Base-by-base conservation (phyloP, 371 early-diverging fungal species). In the Chytridiales sp. region DNA sequence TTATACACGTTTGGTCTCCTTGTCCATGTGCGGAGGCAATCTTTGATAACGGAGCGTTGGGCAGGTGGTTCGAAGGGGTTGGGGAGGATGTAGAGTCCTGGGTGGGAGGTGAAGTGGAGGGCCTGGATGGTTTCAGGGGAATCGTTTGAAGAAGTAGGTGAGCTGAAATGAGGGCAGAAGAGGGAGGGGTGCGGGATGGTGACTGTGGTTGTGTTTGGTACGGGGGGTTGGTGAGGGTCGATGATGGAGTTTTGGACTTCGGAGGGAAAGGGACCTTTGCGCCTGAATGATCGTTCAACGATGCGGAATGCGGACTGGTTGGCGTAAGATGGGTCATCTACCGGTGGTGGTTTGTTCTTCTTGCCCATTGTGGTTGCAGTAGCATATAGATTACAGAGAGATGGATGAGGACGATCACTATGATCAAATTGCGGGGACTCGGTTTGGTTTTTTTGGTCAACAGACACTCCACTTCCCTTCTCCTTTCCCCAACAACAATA, bases 281-380 rank as follows among this genome's bases (percentile, higher is more conserved):
- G 73, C 52, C 87, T 85, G 72, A 83, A 89, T 44, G 72, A 70
- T 22, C 90, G 83, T 59, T 93, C 93, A 22, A 76, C 83, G 46
- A 80, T 74, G 11, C 93, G 87, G 69, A 93, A 91, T 2, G 90
- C 83, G 5, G 90, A 84, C 40, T 88, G 85, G 52, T 85, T 83
- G 4, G 77, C 22, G 47, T 29, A 44, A 1, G 17, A 4, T 9
- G 55, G 62, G 24, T 49, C 49, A 22, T 55, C 56, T 13, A 55
- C 42, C 21, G 31, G 53, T 21, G 34, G 6, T 29, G 15, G 21
- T 9, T 13, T 21, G 31, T 49, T 49, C n/a, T n/a, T n/a, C n/a
- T n/a, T n/a, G n/a, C n/a, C n/a, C n/a, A n/a, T n/a, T n/a, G n/a
- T n/a, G n/a, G n/a, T n/a, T n/a, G n/a, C n/a, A n/a, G n/a, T n/a